These are phyloP conservation scores for Aspergillus conjunctus DNA, from an alignment of 495 filamentous ascomycete species.

Conservation along the genomic window DNA sequence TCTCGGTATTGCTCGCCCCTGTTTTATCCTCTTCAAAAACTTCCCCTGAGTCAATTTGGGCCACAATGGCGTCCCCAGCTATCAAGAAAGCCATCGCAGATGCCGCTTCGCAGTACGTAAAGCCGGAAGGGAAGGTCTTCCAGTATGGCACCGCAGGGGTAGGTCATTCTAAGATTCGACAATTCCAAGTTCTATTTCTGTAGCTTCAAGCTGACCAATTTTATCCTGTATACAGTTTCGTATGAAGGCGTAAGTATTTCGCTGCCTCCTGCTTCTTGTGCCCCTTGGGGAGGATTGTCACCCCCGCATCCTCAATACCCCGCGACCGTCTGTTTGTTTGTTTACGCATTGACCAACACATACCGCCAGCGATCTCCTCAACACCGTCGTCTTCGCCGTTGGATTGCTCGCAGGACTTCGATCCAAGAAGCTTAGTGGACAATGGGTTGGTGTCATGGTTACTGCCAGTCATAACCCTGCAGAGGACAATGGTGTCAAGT, in stretches of 20 bases:
- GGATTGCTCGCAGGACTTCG: slow-evolving; percentile 88
- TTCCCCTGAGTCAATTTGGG: slow-evolving; percentile 24
- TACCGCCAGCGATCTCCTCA: slow-evolving; percentile 58
- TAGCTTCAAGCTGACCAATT: slow-evolving; percentile 21
- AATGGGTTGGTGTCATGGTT: slow-evolving; percentile 97
- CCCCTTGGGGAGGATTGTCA: slow-evolving; percentile 30
- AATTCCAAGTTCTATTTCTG: slow-evolving; percentile 16
- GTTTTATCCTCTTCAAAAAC: slow-evolving; percentile 1
- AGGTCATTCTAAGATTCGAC: slow-evolving; percentile 36
- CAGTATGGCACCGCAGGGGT: slow-evolving; percentile 94
- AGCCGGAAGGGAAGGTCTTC: slow-evolving; percentile 71
- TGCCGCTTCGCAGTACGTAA: slow-evolving; percentile 56
- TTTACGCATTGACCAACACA: slow-evolving; percentile 35
- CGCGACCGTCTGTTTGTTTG: slow-evolving; percentile 40
- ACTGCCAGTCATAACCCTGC: slow-evolving; percentile 98
- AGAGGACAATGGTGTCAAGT: slow-evolving; percentile 96
- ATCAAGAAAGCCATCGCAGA: slow-evolving; percentile 48
- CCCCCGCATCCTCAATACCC: slow-evolving; percentile 43
- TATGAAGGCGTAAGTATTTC: slow-evolving; percentile 69
- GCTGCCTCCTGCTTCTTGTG: slow-evolving; percentile 1
- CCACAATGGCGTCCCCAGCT: slow-evolving; percentile 50
- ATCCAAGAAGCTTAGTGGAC: slow-evolving; percentile 81
- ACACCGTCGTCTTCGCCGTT: slow-evolving; percentile 88
- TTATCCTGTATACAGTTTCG: slow-evolving; percentile 58
- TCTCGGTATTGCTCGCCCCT: slow-evolving; percentile 3